These are phyloP conservation scores for Tolypocladium ophioglossoides DNA, from an alignment of 2,329 filamentous ascomycete genomes.

Conservation along the genomic window DNA sequence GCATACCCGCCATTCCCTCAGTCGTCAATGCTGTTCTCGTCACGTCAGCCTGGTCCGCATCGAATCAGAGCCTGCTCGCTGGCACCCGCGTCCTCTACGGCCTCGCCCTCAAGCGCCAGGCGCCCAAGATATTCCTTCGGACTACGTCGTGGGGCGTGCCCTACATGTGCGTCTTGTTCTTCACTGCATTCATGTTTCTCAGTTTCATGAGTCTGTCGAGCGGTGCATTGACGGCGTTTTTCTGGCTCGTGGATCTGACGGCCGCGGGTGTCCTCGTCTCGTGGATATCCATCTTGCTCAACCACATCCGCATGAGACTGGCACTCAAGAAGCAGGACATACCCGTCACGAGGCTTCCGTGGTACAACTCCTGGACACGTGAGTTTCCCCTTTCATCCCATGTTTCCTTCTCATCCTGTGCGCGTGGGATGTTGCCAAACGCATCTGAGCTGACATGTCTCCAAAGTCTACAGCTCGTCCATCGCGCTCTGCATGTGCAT, in stretches of 20 bases:
- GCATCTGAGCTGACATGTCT: not conserved
- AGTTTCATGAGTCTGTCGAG: constrained; percentile 48
- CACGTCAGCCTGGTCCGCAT: constrained; percentile 54
- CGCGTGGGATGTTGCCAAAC: not conserved
- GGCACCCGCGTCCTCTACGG: constrained; percentile 61
- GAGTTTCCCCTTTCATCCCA: constrained; percentile 16
- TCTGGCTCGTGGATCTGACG: constrained; percentile 52
- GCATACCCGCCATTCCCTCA: constrained; percentile 55
- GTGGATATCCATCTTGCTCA: constrained; percentile 50
- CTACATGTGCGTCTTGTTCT: constrained; percentile 45
- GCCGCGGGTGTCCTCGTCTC: constrained; percentile 52
- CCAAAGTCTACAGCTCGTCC: constrained; percentile 48
- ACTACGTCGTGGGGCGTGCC: constrained; percentile 54
- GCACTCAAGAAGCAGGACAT: constrained; percentile 47
- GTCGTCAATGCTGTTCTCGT: constrained; percentile 71
- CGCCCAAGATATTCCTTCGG: constrained; percentile 48
- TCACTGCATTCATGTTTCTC: constrained; percentile 42
- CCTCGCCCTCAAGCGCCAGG: constrained; percentile 55
- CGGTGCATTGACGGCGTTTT: constrained; percentile 52
- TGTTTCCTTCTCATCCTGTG: not conserved
- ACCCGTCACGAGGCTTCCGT: constrained; percentile 38
- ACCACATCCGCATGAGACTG: constrained; percentile 45
- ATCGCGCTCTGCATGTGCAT: constrained; percentile 48
- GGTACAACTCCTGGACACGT: constrained; percentile 54
- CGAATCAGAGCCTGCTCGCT: constrained; percentile 52